These are phyloP conservation scores for Solioccasus polychromus DNA, from an alignment of 768 basidiomycete species.

Conservation along the genomic window DNA sequence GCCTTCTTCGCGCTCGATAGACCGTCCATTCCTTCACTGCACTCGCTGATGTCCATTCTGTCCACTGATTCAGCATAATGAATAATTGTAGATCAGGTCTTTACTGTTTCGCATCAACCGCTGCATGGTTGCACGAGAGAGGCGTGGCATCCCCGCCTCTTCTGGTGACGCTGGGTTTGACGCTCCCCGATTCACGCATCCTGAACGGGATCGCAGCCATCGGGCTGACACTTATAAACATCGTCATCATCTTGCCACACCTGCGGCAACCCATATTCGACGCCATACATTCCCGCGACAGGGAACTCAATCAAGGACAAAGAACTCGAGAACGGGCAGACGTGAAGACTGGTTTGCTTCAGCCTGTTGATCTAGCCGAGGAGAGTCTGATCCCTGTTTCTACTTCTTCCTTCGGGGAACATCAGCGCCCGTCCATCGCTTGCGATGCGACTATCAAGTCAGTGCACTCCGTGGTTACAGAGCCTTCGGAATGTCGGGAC, in stretches of 20 bases:
- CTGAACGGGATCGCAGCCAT: slow-evolving; percentile 22
- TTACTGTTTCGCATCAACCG: slow-evolving; percentile 23
- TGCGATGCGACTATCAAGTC: slow-evolving; percentile 1
- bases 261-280: slow-evolving; percentile 22
- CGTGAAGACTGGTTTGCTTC: neutral
- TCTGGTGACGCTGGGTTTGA: slow-evolving; percentile 22
- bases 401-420: neutral
- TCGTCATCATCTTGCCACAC: slow-evolving; percentile 22
- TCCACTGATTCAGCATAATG: slow-evolving; percentile 13
- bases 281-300: slow-evolving; percentile 2
- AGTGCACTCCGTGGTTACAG: neutral
- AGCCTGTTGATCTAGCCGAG: neutral
- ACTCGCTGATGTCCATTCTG: slow-evolving; percentile 5
- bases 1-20: neutral
- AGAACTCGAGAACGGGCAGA: neutral
- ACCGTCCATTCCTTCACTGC: neutral
- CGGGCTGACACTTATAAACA: slow-evolving; percentile 24
- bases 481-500: neutral
- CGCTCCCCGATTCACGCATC: slow-evolving; percentile 28
- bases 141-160: slow-evolving; percentile 25
- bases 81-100: slow-evolving; percentile 26
- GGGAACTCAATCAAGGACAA: neutral
- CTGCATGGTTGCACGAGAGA: slow-evolving; percentile 18
- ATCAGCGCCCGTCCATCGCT: neutral
- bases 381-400: neutral